Evolutionary conservation across 2,329 filamentous ascomycete species (phyloP).

Genomic region (Fusarium napiforme): DNA sequence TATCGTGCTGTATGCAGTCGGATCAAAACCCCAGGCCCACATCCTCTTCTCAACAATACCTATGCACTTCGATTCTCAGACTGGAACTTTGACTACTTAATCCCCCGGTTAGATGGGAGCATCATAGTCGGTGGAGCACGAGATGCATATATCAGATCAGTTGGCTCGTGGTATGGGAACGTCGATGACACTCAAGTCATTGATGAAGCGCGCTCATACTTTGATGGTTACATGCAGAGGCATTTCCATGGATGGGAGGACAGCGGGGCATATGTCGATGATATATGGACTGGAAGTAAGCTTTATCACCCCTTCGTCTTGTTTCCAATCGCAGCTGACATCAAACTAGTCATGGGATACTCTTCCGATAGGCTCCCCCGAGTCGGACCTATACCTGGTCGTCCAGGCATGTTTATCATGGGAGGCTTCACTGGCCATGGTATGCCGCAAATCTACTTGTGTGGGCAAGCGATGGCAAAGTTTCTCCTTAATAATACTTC

Average conservation of each 20-base stretch:
- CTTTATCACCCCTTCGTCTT: fast-evolving
- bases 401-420: not conserved
- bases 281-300: not conserved
- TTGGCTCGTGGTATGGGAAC: not conserved
- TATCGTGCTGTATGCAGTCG: not conserved
- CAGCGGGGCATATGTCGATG: not conserved
- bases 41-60: not conserved
- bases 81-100: not conserved
- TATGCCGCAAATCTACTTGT: not conserved
- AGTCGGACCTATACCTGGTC: not conserved
- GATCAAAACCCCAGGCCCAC: fast-evolving
- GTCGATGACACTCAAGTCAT: not conserved
- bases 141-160: not conserved
- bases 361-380: not conserved
- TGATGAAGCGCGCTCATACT: fast-evolving
- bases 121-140: not conserved
- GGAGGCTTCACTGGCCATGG: not conserved
- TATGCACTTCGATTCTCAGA: not conserved
- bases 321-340: fast-evolving
- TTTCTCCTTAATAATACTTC: not conserved
- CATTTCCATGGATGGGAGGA: not conserved
- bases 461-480: not conserved
- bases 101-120: not conserved
- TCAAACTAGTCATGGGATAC: not conserved
- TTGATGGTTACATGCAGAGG: not conserved